Conservation (phyloP, 768 basidiomycete genomes). For the Mycena capillaripes region DNA sequence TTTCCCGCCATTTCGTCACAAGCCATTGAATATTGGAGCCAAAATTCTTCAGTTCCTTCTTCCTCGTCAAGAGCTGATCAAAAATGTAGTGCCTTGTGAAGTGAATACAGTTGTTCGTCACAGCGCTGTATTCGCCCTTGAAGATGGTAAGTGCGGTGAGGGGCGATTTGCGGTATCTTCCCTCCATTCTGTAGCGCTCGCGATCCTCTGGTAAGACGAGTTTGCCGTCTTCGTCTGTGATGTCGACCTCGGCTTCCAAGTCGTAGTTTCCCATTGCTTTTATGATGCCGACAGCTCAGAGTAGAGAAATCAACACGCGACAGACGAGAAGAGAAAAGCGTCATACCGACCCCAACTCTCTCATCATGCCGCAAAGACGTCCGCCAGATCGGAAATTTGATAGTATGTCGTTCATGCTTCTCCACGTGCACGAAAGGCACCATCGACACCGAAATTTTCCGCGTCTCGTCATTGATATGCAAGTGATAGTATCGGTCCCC, state of each 20-base stretch:
- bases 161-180: slow-evolving; percentile 25
- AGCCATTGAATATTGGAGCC: slow-evolving; percentile 29
- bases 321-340: background rate
- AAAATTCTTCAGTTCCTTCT: slow-evolving; percentile 19
- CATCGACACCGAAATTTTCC: slow-evolving; percentile 33
- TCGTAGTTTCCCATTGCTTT: slow-evolving; percentile 34
- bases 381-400: slow-evolving; percentile 36
- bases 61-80: slow-evolving; percentile 26
- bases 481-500: slow-evolving; percentile 36
- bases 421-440: slow-evolving; percentile 24
- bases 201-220: slow-evolving; percentile 28
- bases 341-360: slow-evolving; percentile 30
- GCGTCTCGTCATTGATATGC: slow-evolving; percentile 32
- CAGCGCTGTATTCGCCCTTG: slow-evolving; percentile 32
- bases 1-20: slow-evolving; percentile 30
- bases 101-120: slow-evolving; percentile 38
- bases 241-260: slow-evolving; percentile 33
- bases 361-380: slow-evolving; percentile 33
- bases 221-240: slow-evolving; percentile 32
- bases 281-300: slow-evolving; percentile 35
- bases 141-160: slow-evolving; percentile 18
- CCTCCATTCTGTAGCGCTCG: slow-evolving; percentile 32
- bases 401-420: slow-evolving; percentile 25
- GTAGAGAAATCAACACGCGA: background rate
- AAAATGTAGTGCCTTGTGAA: slow-evolving; percentile 36